Conservation (phyloP, 257 asterid genomes). For the Nicotiana paniculata region DNA sequence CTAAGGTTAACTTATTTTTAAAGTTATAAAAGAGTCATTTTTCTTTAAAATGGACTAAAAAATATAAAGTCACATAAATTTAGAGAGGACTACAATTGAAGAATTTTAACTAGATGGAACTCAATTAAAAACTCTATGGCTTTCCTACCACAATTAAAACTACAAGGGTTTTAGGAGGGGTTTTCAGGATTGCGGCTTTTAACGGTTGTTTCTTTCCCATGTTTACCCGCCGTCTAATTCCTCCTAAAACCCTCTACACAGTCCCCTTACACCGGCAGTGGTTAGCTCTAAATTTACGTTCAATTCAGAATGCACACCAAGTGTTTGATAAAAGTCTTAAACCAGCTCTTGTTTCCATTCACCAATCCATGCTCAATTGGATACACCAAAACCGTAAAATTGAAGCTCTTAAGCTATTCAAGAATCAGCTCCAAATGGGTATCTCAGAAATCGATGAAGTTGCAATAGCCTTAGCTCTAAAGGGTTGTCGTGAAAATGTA, state of each 20-base stretch:
- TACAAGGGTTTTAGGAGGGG: background rate
- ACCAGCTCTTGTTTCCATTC: slow-evolving; percentile 29
- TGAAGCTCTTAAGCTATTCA: slow-evolving; percentile 56
- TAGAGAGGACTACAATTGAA: too few species aligned
- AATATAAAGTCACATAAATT: too few species aligned
- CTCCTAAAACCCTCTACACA: slow-evolving; percentile 19
- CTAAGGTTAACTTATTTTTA: too few species aligned
- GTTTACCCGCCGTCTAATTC: slow-evolving; percentile 39
- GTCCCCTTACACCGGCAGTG: slow-evolving; percentile 3
- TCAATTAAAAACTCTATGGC: too few species aligned
- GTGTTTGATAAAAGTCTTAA: slow-evolving; percentile 55
- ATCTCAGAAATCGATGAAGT: slow-evolving; percentile 52
- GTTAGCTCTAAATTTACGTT: background rate
- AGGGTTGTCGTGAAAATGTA: slow-evolving; percentile 51
- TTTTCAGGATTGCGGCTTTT: background rate
- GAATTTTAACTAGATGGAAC: too few species aligned
- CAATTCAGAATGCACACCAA: slow-evolving; percentile 34
- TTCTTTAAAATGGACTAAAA: too few species aligned
- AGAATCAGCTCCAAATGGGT: slow-evolving; percentile 44
- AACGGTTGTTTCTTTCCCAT: slow-evolving; percentile 17
- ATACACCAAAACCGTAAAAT: slow-evolving; percentile 35
- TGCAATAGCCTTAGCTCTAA: slow-evolving; percentile 55
- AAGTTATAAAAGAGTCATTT: too few species aligned
- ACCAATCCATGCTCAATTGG: slow-evolving; percentile 54
- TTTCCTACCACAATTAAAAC: too few species aligned